A percentile compares a stretch with the other conserved stretches of the same genome.
Conservation (phyloP, 768 basidiomycete genomes). For the Lactifluus rugatus region DNA sequence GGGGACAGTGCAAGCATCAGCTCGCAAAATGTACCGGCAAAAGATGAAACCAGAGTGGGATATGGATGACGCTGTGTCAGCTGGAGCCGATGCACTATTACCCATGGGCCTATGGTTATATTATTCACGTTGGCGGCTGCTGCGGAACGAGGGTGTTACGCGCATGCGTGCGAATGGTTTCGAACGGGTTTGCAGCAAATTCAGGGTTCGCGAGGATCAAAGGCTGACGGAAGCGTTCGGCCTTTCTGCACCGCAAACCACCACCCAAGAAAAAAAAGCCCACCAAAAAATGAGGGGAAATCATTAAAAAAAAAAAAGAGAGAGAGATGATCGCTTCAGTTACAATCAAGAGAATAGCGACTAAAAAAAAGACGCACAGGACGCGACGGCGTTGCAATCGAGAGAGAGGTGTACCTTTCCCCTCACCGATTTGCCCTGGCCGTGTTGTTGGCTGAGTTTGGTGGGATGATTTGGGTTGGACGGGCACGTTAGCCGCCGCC, state of each 20-base stretch:
- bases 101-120: not conserved
- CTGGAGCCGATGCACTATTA: not conserved
- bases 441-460: slow-evolving; percentile 23
- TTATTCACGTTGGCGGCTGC: slow-evolving; percentile 15
- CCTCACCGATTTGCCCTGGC: slow-evolving; percentile 56
- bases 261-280: not conserved
- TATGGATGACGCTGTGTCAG: not conserved
- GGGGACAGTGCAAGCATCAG: not conserved
- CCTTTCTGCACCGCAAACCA: slow-evolving; percentile 34
- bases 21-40: not conserved
- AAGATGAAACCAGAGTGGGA: not conserved
- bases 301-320: not conserved
- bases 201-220: slow-evolving; percentile 56
- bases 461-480: not conserved
- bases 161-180: slow-evolving; percentile 70
- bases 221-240: slow-evolving; percentile 61
- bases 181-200: slow-evolving; percentile 61
- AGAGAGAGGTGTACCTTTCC: slow-evolving; percentile 48
- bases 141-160: slow-evolving; percentile 66
- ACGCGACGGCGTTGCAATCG: slow-evolving; percentile 55
- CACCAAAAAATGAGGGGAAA: too few relatives aligned
- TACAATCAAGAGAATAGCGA: not conserved
- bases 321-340: slow-evolving; percentile 7
- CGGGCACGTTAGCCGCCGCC: not conserved
- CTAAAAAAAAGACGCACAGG: slow-evolving; percentile 39